Percentiles rank a stretch among this genome's conserved stretches.
phyloP scores from a whole-genome alignment of 805 yeast genomes.

The Grigorovia jiainica region DNA sequence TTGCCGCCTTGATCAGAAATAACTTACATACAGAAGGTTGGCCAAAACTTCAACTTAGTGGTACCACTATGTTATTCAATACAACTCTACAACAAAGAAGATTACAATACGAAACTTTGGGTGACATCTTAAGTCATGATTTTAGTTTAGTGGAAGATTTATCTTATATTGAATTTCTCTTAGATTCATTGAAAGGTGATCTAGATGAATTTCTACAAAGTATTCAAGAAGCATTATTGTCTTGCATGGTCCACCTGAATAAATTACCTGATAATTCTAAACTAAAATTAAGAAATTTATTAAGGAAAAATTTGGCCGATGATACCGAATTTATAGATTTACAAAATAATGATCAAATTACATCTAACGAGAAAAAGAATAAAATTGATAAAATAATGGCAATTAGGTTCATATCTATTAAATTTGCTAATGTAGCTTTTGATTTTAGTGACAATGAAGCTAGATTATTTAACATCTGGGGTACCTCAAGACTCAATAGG shows the following conservation, averaged over 20 bases:
- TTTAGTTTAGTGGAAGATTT: constrained; percentile 37
- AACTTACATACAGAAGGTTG: constrained; percentile 49
- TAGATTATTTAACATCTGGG: constrained; percentile 57
- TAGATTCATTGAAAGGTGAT: constrained; percentile 62
- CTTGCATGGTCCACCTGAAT: constrained; percentile 42
- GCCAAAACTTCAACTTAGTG: constrained; percentile 38
- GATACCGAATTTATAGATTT: constrained; percentile 16
- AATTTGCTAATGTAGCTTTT: constrained; percentile 53
- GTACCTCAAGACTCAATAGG: constrained; percentile 46
- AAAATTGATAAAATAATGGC: constrained; percentile 31
- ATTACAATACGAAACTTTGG: constrained; percentile 70
- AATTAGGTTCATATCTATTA: constrained; percentile 54
- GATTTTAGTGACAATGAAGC: constrained; percentile 62
- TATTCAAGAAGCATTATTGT: constrained; percentile 62
- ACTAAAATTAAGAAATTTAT: constrained; percentile 32
- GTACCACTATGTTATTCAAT: constrained; percentile 29
- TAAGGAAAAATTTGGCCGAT: constrained; percentile 30
- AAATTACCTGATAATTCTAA: constrained; percentile 33
- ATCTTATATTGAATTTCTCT: constrained; percentile 51
- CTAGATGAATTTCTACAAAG: constrained; percentile 50
- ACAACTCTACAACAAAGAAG: constrained; percentile 41
- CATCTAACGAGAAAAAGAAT: constrained; percentile 2
- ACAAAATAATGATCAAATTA: neutral
- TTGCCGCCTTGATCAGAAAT: constrained; percentile 45
- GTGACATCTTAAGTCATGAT: constrained; percentile 47